Evolutionary conservation across 2,329 filamentous ascomycete species (phyloP).

Genomic region (Claviceps monticola): DNA sequence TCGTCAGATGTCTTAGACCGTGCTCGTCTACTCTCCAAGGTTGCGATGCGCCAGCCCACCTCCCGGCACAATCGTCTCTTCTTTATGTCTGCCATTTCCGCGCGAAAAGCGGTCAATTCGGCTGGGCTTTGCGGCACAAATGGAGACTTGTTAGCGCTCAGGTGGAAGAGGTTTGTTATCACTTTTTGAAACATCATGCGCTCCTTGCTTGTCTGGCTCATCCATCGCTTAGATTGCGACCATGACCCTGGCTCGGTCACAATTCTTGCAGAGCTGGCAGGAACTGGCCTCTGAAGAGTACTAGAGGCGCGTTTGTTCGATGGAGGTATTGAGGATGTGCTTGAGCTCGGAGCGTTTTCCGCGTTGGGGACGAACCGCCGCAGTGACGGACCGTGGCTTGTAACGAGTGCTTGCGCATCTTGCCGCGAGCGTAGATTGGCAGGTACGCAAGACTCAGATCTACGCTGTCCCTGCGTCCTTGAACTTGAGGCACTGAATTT

Average conservation of each 20-base stretch:
- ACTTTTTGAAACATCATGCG: slow-evolving; percentile 22
- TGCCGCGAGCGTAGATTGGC: background rate
- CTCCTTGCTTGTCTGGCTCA: slow-evolving; percentile 20
- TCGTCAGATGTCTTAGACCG: background rate
- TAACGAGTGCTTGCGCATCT: background rate
- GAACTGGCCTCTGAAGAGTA: background rate
- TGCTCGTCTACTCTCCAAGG: slow-evolving; percentile 8
- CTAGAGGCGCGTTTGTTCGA: slow-evolving; percentile 1
- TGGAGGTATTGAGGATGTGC: background rate
- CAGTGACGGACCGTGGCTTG: background rate
- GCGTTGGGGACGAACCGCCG: background rate
- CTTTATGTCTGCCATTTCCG: slow-evolving; percentile 15
- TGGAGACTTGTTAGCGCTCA: slow-evolving; percentile 23
- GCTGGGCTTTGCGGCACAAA: slow-evolving; percentile 22
- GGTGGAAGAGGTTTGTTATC: slow-evolving; percentile 20
- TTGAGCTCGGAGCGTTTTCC: background rate
- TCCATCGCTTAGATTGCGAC: slow-evolving; percentile 26
- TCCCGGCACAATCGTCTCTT: slow-evolving; percentile 13
- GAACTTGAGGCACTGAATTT: too few species aligned
- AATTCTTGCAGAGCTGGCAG: background rate
- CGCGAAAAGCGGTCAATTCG: slow-evolving; percentile 20
- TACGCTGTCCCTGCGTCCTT: background rate
- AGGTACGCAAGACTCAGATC: background rate
- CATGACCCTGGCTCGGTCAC: slow-evolving; percentile 16
- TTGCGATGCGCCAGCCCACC: slow-evolving; percentile 12